Evolutionary conservation across 1,139 yeast species (phyloP).

Genomic region (Taphrina pruni): DNA sequence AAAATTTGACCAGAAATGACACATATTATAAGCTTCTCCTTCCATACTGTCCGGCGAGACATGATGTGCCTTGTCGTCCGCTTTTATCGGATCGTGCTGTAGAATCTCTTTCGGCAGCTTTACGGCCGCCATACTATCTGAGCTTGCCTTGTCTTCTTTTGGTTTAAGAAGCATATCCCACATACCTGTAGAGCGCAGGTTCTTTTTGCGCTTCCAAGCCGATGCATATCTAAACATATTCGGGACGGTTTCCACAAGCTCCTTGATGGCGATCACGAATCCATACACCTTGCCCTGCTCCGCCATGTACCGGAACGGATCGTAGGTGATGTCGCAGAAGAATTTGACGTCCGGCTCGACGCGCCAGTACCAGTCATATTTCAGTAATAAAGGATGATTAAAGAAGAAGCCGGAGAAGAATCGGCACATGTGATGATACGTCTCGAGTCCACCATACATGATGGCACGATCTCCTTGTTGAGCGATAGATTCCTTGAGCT

Average conservation of each 20-base stretch:
- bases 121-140: slow-evolving; percentile 44
- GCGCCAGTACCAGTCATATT: slow-evolving; percentile 90
- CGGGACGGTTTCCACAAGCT: slow-evolving; percentile 78
- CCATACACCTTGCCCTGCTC: slow-evolving; percentile 75
- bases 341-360: slow-evolving; percentile 90
- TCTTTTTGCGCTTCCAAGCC: slow-evolving; percentile 60
- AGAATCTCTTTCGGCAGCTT: slow-evolving; percentile 21
- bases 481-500: slow-evolving; percentile 62
- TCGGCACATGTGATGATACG: slow-evolving; percentile 75
- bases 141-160: slow-evolving; percentile 47
- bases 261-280: slow-evolving; percentile 75
- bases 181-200: slow-evolving; percentile 59
- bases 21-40: slow-evolving; percentile 72
- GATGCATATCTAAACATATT: slow-evolving; percentile 74
- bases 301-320: slow-evolving; percentile 84
- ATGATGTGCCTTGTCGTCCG: slow-evolving; percentile 43
- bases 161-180: slow-evolving; percentile 54
- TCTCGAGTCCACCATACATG: slow-evolving; percentile 76
- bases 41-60: slow-evolving; percentile 47
- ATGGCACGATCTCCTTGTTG: slow-evolving; percentile 80
- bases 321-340: slow-evolving; percentile 87
- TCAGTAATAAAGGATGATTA: slow-evolving; percentile 67
- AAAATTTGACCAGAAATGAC: slow-evolving; percentile 94
- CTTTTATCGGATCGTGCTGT: slow-evolving; percentile 41
- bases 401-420: slow-evolving; percentile 80